These are phyloP conservation scores for Aspergillus ochraceus DNA, from an alignment of 2,329 filamentous ascomycete genomes.

Conservation along the genomic window DNA sequence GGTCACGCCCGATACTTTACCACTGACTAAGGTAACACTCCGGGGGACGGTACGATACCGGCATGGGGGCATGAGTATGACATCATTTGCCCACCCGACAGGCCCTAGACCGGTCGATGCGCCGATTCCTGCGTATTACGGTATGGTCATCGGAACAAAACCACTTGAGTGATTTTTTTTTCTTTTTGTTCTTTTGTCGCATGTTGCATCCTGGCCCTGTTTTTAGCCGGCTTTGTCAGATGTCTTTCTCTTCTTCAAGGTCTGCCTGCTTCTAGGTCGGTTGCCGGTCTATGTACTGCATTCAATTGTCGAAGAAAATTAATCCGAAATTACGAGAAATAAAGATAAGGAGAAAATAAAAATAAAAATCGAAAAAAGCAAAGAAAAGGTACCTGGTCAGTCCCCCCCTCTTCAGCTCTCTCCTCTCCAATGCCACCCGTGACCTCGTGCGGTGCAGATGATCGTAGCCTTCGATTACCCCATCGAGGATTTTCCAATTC, in stretches of 20 bases:
- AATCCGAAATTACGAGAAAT: too few relatives aligned
- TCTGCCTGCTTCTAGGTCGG: too few relatives aligned
- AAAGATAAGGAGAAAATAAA: too few relatives aligned
- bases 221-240: too few relatives aligned
- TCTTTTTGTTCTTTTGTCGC: not conserved
- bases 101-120: constrained; percentile 34
- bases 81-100: constrained; percentile 23
- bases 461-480: not conserved
- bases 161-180: constrained; percentile 17
- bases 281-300: too few relatives aligned
- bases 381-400: not conserved
- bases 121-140: constrained; percentile 13
- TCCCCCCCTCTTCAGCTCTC: too few relatives aligned
- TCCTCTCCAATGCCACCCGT: not conserved
- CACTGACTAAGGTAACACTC: not conserved
- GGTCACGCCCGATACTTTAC: too few relatives aligned
- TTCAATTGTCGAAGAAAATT: too few relatives aligned
- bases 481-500: not conserved
- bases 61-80: constrained; percentile 24
- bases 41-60: constrained; percentile 9
- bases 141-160: constrained; percentile 15
- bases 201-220: too few relatives aligned
- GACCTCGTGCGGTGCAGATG: constrained; percentile 3
- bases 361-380: too few relatives aligned
- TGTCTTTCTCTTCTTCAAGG: too few relatives aligned